Conservation (phyloP, 2,329 filamentous ascomycete species). For the Elsinoe perseae region DNA sequence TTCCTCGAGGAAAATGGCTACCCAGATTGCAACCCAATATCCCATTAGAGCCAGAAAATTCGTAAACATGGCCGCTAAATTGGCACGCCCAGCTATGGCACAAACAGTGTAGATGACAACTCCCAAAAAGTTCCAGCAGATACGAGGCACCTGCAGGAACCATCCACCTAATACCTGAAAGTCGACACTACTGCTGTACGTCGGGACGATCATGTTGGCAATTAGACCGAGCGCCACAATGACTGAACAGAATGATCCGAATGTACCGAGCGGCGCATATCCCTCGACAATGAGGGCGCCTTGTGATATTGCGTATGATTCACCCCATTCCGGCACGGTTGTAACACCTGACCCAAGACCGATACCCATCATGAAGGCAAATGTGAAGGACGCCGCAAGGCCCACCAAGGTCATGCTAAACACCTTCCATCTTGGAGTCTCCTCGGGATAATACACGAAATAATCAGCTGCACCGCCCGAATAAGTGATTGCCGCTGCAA, state of each 20-base stretch:
- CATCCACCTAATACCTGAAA: constrained; percentile 58
- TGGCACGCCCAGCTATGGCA: constrained; percentile 53
- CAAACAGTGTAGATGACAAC: constrained; percentile 58
- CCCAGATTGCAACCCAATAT: constrained; percentile 61
- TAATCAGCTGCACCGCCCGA: constrained; percentile 57
- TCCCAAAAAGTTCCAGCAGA: constrained; percentile 56
- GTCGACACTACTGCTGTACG: constrained; percentile 58
- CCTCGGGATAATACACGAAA: constrained; percentile 57
- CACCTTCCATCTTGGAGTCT: constrained; percentile 45
- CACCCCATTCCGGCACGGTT: constrained; percentile 46
- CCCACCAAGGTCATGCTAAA: constrained; percentile 52
- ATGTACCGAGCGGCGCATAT: constrained; percentile 51
- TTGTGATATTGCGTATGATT: constrained; percentile 51
- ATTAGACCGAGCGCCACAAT: constrained; percentile 57
- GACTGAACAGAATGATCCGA: constrained; percentile 61
- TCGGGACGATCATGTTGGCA: constrained; percentile 58
- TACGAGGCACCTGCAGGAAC: constrained; percentile 51
- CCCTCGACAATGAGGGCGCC: constrained; percentile 59
- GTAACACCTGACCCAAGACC: constrained; percentile 54
- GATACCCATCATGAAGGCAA: constrained; percentile 55
- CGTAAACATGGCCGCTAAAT: constrained; percentile 57
- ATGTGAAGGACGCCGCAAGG: constrained; percentile 50
- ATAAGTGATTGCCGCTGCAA: constrained; percentile 58
- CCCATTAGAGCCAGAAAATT: constrained; percentile 65
- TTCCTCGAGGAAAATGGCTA: constrained; percentile 55